phyloP scores from a whole-genome alignment of 163 green algal species.

The Coccomyxa subellipsoidea region DNA sequence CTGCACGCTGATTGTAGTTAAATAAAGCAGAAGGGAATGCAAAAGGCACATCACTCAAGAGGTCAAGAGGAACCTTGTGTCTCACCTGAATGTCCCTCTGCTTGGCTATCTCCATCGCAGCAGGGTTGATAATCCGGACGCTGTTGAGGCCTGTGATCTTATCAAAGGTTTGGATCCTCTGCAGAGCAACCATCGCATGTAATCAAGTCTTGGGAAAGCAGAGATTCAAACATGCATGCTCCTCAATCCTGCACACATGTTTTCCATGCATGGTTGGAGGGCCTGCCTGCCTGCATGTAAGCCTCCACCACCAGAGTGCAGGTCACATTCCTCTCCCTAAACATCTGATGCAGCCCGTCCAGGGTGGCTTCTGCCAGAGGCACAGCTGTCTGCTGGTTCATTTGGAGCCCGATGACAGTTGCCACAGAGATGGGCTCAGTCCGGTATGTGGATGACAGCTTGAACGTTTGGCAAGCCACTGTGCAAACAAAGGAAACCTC shows the following conservation, averaged over 20 bases:
- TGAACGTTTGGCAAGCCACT: not conserved
- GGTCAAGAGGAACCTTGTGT: too few relatives aligned
- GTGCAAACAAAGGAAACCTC: not conserved
- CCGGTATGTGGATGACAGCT: not conserved
- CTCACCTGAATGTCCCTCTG: not conserved
- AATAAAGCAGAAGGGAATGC: too few relatives aligned
- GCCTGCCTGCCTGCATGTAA: not conserved
- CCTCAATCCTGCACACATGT: too few relatives aligned
- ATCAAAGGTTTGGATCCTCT: not conserved
- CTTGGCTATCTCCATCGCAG: not conserved
- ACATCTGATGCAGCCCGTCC: not conserved
- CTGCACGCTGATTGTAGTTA: too few relatives aligned
- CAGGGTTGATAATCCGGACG: not conserved
- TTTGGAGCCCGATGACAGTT: not conserved
- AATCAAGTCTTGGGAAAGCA: too few relatives aligned
- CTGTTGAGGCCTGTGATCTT: not conserved
- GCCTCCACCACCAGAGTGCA: not conserved
- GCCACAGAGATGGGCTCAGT: not conserved
- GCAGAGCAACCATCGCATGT: not conserved
- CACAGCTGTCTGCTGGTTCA: not conserved
- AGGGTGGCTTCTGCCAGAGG: not conserved
- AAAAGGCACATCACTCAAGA: too few relatives aligned
- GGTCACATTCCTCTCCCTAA: not conserved
- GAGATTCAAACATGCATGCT: too few relatives aligned
- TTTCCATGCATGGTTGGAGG: too few relatives aligned